Conservation (phyloP, 257 asterid species). For the Solanum dulcamara region DNA sequence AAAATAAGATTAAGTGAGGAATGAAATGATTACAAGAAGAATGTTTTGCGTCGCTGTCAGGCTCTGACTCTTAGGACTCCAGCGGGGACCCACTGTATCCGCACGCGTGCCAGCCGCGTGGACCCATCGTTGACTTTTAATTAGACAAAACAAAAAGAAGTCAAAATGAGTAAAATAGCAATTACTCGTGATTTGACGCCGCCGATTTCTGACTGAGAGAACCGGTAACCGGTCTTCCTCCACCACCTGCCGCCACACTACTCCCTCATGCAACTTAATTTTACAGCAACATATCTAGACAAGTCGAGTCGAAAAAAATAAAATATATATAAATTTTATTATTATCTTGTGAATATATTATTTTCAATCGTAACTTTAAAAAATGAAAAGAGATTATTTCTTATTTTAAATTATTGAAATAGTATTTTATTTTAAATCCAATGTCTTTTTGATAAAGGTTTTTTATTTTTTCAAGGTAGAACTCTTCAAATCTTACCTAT, state of each 20-base stretch:
- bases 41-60: slow-evolving; percentile 40
- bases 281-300: no score
- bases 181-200: slow-evolving; percentile 12
- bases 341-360: no score
- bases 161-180: not conserved
- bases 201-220: not conserved
- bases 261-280: not conserved
- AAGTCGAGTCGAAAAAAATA: no score
- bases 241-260: slow-evolving; percentile 9
- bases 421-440: no score
- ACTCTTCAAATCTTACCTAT: no score
- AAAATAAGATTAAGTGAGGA: not conserved
- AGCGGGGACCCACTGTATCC: slow-evolving; percentile 6
- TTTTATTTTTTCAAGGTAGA: no score
- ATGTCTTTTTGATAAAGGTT: no score
- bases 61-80: slow-evolving; percentile 56
- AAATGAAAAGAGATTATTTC: no score
- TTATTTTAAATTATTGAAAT: no score
- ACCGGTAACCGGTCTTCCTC: not conserved
- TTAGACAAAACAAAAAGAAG: not conserved
- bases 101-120: slow-evolving; percentile 57
- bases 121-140: slow-evolving; percentile 28
- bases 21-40: slow-evolving; percentile 25
- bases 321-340: no score
- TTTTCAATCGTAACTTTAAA: no score